These are phyloP conservation scores for Beauveria asiatica DNA, from an alignment of 2,329 filamentous ascomycete genomes.

Conservation along the genomic window DNA sequence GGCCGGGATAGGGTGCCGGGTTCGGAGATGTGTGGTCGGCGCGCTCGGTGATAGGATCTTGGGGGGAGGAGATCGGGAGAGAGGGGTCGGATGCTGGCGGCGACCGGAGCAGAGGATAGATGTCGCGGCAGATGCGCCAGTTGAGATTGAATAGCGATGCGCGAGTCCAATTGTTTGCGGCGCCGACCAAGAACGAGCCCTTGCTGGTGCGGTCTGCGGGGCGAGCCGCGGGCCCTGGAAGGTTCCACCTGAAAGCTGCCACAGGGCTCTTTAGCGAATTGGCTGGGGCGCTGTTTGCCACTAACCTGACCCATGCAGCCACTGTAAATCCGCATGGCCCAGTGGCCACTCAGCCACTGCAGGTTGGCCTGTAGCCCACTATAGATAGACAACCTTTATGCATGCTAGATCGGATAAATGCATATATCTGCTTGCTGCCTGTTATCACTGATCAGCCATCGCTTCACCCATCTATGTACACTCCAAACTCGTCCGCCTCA, in stretches of 20 bases:
- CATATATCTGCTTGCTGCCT: neutral
- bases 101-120: neutral
- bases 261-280: neutral
- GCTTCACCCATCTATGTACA: neutral
- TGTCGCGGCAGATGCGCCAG: neutral
- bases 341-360: too few species aligned
- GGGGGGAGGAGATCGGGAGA: too few species aligned
- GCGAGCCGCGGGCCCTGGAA: conserved; percentile 9
- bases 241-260: neutral
- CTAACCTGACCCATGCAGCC: conserved; percentile 1
- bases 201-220: conserved; percentile 3
- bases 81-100: neutral
- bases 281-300: neutral
- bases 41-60: neutral
- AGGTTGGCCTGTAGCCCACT: neutral
- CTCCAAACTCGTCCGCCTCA: neutral
- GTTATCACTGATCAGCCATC: neutral
- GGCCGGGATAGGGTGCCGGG: neutral
- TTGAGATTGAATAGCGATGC: neutral
- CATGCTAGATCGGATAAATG: neutral
- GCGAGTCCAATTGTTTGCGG: neutral
- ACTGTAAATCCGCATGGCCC: neutral
- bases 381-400: neutral
- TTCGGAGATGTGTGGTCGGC: neutral
- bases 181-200: neutral